A percentile compares a stretch with the other conserved stretches of the same genome.
Conservation (phyloP, 2,329 filamentous ascomycete genomes). For the Cercospora sojina region DNA sequence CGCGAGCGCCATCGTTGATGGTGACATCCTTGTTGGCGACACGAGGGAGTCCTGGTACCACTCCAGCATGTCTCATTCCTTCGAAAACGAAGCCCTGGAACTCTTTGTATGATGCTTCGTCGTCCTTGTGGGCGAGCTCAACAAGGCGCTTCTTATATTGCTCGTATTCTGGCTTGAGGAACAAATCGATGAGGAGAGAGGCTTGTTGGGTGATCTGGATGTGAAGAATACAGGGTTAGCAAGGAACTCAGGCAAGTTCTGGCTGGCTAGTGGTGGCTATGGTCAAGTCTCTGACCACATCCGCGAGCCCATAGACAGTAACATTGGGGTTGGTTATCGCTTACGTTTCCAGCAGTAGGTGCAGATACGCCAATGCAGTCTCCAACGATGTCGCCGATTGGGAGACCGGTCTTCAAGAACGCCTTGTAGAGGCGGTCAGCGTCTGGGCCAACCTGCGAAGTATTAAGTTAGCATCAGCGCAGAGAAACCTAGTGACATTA, state of each 20-base stretch:
- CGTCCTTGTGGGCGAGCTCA: constrained; percentile 49
- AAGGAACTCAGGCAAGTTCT: not conserved
- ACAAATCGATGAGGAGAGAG: constrained; percentile 55
- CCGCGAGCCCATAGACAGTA: too few relatives aligned
- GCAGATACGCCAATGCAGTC: constrained; percentile 53
- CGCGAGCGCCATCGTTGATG: constrained; percentile 49
- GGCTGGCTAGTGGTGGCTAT: not conserved
- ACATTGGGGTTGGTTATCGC: not conserved
- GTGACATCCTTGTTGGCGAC: constrained; percentile 47
- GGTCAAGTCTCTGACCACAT: not conserved
- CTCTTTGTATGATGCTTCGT: constrained; percentile 46
- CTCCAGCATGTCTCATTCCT: constrained; percentile 55
- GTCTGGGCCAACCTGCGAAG: constrained; percentile 44
- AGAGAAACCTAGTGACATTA: not conserved
- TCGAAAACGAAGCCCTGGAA: constrained; percentile 56
- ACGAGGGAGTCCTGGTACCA: constrained; percentile 54
- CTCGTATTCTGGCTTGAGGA: constrained; percentile 51
- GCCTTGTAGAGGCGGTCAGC: constrained; percentile 55
- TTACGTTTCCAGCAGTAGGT: constrained; percentile 48
- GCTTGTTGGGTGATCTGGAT: constrained; percentile 51
- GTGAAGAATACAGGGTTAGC: not conserved
- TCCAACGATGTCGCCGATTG: constrained; percentile 50
- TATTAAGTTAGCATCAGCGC: not conserved
- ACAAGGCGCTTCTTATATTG: constrained; percentile 54
- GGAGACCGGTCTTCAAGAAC: constrained; percentile 47